A percentile compares a stretch with the other conserved stretches of the same genome.
These are phyloP conservation scores for Scedosporium dehoogii DNA, from an alignment of 2,329 filamentous ascomycete species.

Conservation along the genomic window DNA sequence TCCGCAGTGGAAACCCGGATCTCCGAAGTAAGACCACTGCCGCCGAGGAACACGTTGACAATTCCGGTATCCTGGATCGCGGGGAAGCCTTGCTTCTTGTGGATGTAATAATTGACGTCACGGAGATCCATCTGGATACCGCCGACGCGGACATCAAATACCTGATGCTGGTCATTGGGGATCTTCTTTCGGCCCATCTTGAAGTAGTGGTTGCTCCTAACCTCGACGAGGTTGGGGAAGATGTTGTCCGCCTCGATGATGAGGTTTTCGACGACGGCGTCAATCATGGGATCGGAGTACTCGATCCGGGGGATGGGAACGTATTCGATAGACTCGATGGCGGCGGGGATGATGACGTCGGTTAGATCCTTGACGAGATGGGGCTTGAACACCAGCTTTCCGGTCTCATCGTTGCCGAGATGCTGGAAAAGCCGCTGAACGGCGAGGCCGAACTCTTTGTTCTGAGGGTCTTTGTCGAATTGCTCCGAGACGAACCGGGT, in stretches of 20 bases:
- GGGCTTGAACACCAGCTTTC: slow-evolving; percentile 83
- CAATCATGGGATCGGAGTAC: slow-evolving; percentile 73
- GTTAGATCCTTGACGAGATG: slow-evolving; percentile 83
- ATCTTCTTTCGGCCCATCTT: slow-evolving; percentile 87
- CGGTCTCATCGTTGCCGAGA: slow-evolving; percentile 77
- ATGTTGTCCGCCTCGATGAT: slow-evolving; percentile 95
- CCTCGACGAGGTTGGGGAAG: slow-evolving; percentile 82
- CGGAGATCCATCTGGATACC: slow-evolving; percentile 88
- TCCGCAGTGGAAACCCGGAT: slow-evolving; percentile 78
- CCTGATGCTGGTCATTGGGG: slow-evolving; percentile 69
- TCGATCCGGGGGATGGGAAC: slow-evolving; percentile 91
- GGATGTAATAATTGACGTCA: slow-evolving; percentile 90
- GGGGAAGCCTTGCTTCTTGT: slow-evolving; percentile 90
- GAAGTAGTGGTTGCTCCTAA: slow-evolving; percentile 89
- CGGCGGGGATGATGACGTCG: slow-evolving; percentile 72
- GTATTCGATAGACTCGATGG: slow-evolving; percentile 81
- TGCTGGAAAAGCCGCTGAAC: slow-evolving; percentile 77
- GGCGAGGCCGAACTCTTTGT: slow-evolving; percentile 67
- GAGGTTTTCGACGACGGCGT: slow-evolving; percentile 87
- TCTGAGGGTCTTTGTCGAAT: slow-evolving; percentile 81
- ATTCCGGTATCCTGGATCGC: slow-evolving; percentile 79
- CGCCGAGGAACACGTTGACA: slow-evolving; percentile 78
- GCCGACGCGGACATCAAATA: slow-evolving; percentile 70
- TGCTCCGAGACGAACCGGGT: slow-evolving; percentile 81
- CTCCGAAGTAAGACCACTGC: slow-evolving; percentile 83